Evolutionary conservation across 768 basidiomycete genomes (phyloP).

Genomic region (Imleria badia): DNA sequence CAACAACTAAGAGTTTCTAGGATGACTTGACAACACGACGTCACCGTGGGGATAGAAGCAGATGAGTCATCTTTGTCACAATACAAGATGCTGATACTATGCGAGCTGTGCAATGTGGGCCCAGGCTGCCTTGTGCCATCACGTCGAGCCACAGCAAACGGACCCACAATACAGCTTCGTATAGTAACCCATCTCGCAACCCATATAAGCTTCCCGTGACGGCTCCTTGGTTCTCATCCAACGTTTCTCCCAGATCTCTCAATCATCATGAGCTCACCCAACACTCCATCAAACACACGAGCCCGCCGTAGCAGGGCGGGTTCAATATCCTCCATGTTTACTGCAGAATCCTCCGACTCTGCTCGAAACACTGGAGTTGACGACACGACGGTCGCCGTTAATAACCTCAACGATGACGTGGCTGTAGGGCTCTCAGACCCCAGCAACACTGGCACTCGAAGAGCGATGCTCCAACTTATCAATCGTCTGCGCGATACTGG

Average conservation of each 20-base stretch:
- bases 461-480: conserved; percentile 55
- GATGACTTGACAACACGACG: too few species aligned
- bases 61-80: too few species aligned
- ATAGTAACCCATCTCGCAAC: not conserved
- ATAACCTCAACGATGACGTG: not conserved
- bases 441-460: conserved; percentile 39
- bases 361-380: not conserved
- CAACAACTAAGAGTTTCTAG: too few species aligned
- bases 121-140: too few species aligned
- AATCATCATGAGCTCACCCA: not conserved
- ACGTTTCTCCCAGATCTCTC: not conserved
- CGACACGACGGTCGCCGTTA: not conserved
- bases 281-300: not conserved
- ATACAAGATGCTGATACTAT: too few species aligned
- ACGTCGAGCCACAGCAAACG: conserved; percentile 1
- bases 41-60: too few species aligned
- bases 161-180: conserved; percentile 3
- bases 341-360: not conserved
- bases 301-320: not conserved
- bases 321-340: not conserved
- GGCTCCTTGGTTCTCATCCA: not conserved
- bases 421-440: conserved; percentile 56
- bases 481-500: conserved; percentile 64
- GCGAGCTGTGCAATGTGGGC: too few species aligned
- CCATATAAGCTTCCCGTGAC: conserved; percentile 11